Percentiles rank a stretch among this genome's conserved stretches.
phyloP scores from a whole-genome alignment of 2,329 filamentous ascomycete species.

The Aureobasidium sp. region DNA sequence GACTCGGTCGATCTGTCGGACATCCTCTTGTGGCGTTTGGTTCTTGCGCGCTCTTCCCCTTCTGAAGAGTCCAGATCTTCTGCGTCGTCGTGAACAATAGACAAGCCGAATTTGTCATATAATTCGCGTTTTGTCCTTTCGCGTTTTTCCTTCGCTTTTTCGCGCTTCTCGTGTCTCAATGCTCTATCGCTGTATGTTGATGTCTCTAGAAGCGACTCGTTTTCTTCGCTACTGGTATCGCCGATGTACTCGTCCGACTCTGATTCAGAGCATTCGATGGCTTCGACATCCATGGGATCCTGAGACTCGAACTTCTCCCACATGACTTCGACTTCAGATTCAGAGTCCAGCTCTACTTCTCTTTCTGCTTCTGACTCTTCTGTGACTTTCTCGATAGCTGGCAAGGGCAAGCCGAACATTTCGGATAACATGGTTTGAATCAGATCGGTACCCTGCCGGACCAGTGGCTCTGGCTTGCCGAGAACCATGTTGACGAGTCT shows the following conservation, averaged over 20 bases:
- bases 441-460: not conserved
- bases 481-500: not conserved
- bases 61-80: not conserved
- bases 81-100: not conserved
- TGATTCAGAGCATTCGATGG: not conserved
- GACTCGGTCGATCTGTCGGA: not conserved
- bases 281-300: not conserved
- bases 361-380: not conserved
- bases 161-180: not conserved
- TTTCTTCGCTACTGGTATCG: not conserved
- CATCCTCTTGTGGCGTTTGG: not conserved
- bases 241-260: not conserved
- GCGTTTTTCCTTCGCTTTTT: not conserved
- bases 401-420: not conserved
- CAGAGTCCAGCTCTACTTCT: not conserved
- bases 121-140: no score
- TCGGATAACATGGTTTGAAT: not conserved
- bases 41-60: not conserved
- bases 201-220: not conserved
- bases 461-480: not conserved
- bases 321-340: not conserved
- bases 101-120: not conserved
- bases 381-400: not conserved
- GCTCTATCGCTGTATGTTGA: not conserved
- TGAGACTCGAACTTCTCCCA: not conserved